Evolutionary conservation across 75 land plant species (phyloP).

Genomic region (Pinus tabuliformis): DNA sequence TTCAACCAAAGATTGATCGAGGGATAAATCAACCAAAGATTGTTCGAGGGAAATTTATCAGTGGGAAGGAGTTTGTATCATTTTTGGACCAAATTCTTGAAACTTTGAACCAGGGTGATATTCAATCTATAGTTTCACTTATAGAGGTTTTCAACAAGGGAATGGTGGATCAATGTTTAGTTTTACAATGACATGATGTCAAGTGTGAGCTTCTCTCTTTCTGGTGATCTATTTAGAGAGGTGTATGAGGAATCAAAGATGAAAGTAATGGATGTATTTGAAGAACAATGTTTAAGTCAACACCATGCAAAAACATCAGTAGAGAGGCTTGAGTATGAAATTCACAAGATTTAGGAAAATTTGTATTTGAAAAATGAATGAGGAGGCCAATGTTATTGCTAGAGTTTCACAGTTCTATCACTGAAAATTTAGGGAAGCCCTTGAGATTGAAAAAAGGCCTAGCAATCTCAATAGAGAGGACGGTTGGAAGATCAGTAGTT

Average conservation of each 20-base stretch:
- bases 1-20: constrained; percentile 76
- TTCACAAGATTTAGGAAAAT: constrained; percentile 53
- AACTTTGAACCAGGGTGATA: constrained; percentile 83
- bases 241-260: constrained; percentile 36
- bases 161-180: constrained; percentile 69
- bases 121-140: constrained; percentile 83
- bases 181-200: constrained; percentile 52
- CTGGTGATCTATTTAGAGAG: constrained; percentile 33
- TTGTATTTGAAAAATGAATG: constrained; percentile 47
- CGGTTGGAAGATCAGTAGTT: no score
- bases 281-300: constrained; percentile 78
- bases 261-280: constrained; percentile 51
- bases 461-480: no score
- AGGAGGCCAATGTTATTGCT: no score
- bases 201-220: constrained; percentile 40
- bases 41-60: constrained; percentile 71
- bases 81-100: constrained; percentile 83
- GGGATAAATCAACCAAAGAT: constrained; percentile 63
- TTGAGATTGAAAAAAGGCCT: no score
- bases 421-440: no score
- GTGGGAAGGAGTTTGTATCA: constrained; percentile 80
- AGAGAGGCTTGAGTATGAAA: constrained; percentile 47
- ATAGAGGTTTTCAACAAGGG: constrained; percentile 82
- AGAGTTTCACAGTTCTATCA: no score
- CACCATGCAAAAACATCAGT: constrained; percentile 59